Evolutionary conservation across 2,329 filamentous ascomycete species (phyloP).

Genomic region (Xylaria sp.): DNA sequence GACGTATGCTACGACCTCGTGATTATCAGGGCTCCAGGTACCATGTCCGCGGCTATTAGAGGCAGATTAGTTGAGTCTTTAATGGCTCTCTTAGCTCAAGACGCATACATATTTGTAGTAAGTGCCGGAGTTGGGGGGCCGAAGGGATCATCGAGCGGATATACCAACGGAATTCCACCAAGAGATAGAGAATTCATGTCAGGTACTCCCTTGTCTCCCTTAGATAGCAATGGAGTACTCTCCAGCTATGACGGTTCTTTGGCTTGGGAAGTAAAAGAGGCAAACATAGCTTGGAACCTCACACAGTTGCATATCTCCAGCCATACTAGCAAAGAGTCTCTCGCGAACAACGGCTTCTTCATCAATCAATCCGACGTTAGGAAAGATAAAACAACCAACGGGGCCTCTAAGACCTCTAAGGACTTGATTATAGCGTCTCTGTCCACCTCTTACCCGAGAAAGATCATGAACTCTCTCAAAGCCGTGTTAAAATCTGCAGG

Average conservation of each 20-base stretch:
- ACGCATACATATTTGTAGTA: background rate
- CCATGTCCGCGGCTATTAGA: background rate
- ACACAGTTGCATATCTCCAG: background rate
- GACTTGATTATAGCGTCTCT: background rate
- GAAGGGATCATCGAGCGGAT: background rate
- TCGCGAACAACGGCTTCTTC: background rate
- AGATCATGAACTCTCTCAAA: background rate
- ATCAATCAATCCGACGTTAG: background rate
- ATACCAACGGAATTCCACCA: background rate
- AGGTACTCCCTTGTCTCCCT: background rate
- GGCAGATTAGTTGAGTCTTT: background rate
- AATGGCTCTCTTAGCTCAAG: background rate
- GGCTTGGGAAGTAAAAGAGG: background rate
- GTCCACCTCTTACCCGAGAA: no score
- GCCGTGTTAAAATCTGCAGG: background rate
- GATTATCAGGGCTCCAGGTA: slow-evolving; percentile 13
- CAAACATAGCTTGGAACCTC: background rate
- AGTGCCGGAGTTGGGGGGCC: no score
- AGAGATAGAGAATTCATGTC: background rate
- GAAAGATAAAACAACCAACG: background rate
- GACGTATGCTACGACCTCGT: slow-evolving; percentile 16
- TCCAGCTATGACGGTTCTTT: background rate
- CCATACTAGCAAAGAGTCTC: background rate
- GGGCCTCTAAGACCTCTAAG: background rate
- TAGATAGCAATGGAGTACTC: background rate